Conservation (phyloP, 768 basidiomycete species). For the Thelephora ganbajun region DNA sequence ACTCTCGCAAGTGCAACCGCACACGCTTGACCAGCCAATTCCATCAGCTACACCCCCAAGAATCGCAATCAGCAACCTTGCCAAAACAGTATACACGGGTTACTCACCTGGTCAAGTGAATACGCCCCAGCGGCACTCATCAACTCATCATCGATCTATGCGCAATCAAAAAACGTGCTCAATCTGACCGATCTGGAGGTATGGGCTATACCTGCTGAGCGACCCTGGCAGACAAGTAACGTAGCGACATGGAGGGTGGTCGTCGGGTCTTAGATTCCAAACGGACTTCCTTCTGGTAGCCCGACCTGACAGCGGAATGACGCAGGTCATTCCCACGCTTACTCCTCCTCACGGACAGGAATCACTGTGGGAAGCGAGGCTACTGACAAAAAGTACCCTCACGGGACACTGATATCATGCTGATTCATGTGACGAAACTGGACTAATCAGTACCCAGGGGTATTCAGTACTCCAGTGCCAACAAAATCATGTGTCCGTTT, state of each 20-base stretch:
- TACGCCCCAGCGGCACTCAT: constrained; percentile 86
- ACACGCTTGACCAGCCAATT: constrained; percentile 88
- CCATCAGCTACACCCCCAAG: constrained; percentile 59
- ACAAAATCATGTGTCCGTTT: no score
- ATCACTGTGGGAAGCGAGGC: no score
- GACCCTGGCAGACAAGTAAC: constrained; percentile 56
- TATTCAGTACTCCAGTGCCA: no score
- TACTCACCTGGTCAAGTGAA: constrained; percentile 76
- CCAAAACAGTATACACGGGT: not conserved
- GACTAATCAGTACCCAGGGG: no score
- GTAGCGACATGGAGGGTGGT: constrained; percentile 30
- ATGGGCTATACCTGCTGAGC: constrained; percentile 52
- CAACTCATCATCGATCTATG: constrained; percentile 85
- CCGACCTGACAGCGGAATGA: no score
- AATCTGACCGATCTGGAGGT: not conserved
- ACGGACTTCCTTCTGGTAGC: no score
- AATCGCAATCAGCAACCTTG: not conserved
- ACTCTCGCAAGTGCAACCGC: constrained; percentile 77
- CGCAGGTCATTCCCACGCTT: no score
- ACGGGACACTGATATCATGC: no score
- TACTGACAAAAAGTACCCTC: no score
- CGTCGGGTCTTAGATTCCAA: no score
- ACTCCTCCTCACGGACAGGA: no score
- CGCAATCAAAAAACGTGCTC: constrained; percentile 1
- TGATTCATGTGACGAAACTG: no score